Conservation (phyloP, 202 grass and related monocot genomes). For the Hordeum pubiflorum region DNA sequence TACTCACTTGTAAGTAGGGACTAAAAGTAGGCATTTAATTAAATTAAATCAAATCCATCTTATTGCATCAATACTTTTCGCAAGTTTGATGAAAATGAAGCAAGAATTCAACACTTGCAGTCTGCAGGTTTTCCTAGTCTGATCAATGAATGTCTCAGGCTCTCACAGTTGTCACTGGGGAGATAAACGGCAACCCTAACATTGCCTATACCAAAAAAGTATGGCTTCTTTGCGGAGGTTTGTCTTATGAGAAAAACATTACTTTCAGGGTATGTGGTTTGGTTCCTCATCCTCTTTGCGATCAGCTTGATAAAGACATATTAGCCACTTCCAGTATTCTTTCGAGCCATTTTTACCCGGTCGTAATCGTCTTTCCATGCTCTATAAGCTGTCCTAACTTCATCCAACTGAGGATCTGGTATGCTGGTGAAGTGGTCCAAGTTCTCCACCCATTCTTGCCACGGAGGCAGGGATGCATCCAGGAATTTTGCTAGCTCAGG, state of each 20-base stretch:
- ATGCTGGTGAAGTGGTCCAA: slow-evolving; percentile 54
- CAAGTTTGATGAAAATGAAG: not conserved
- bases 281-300: not conserved
- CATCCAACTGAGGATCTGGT: slow-evolving; percentile 54
- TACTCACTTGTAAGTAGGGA: not conserved
- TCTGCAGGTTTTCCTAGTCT: not conserved
- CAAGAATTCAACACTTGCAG: not conserved
- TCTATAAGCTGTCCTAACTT: slow-evolving; percentile 62
- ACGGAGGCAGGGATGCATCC: slow-evolving; percentile 48
- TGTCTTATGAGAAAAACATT: not conserved
- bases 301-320: not conserved
- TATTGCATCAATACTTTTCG: not conserved
- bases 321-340: not conserved
- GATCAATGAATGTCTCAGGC: not conserved
- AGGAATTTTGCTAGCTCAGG: slow-evolving; percentile 63
- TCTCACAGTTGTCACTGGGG: not conserved
- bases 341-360: slow-evolving; percentile 24
- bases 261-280: not conserved
- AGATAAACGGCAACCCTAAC: not conserved
- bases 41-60: not conserved
- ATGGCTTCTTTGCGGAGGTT: not conserved
- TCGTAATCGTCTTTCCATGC: slow-evolving; percentile 64
- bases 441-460: slow-evolving; percentile 90
- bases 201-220: not conserved
- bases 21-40: not conserved